Evolutionary conservation across 176 grass and related monocot species (phyloP).

Genomic region (Coix lacrymajobi): DNA sequence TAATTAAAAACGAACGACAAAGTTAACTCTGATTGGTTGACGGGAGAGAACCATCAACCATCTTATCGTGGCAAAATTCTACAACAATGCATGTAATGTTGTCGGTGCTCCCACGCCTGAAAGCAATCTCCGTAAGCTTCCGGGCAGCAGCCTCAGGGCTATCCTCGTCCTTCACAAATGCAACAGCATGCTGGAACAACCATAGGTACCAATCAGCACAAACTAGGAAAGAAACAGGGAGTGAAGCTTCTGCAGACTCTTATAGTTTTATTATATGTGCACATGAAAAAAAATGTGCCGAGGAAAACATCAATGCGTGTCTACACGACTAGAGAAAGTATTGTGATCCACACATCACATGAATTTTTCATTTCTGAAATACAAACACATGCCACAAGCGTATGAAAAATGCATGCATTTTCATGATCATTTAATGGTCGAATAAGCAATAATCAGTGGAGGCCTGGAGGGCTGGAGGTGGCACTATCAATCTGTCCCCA

Average conservation of each 20-base stretch:
- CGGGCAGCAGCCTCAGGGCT: constrained; percentile 63
- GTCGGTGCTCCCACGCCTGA: constrained; percentile 53
- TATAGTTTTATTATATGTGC: neutral
- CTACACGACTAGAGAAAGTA: neutral
- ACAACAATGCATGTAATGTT: constrained; percentile 88
- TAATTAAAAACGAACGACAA: constrained; percentile 24
- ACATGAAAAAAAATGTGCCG: neutral
- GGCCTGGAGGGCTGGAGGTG: neutral
- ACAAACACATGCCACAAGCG: neutral
- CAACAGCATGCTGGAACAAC: constrained; percentile 58
- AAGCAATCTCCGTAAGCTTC: constrained; percentile 70
- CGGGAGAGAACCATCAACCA: constrained; percentile 19
- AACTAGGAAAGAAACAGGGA: neutral
- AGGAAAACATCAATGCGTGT: neutral
- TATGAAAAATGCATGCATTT: neutral
- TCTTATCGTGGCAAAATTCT: constrained; percentile 60
- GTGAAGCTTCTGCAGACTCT: neutral
- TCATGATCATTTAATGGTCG: neutral
- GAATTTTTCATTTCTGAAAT: neutral
- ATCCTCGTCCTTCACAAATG: constrained; percentile 56
- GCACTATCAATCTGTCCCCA: neutral
- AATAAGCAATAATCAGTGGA: neutral
- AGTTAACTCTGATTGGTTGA: constrained; percentile 45
- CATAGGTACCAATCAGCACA: constrained; percentile 9
- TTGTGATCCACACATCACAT: neutral